Evolutionary conservation across 257 asterid species (phyloP), one percentile per base, ranked within the genome.

Genomic region (Misopates orontium): DNA sequence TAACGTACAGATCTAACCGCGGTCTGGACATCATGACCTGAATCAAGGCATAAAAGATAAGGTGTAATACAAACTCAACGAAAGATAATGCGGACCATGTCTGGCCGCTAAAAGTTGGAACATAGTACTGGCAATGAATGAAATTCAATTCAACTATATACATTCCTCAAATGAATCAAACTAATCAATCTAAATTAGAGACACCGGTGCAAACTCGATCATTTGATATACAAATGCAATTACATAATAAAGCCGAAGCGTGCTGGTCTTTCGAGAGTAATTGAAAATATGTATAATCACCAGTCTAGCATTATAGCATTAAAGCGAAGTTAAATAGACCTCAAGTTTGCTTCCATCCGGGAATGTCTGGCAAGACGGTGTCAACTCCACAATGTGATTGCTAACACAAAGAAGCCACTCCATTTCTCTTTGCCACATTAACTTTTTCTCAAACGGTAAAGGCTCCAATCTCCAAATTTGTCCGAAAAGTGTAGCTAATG

Each of bases 381-480:
- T 83, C 70, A 90, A 64, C 60, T 90, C 96, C 12, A 90, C 96
- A 76, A 90, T 81, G 75, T 90, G 88, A 79, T 90, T 89, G 48
- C 96, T 85, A 54, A 87, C 91, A 56, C 79, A 79, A 58, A 90
- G 88, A 78, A 87, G 84, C 87, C 89, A 83, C 57, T 82, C 94
- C 91, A 90, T 90, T 76, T 87, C 95, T 72, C 95, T 77, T 49
- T 89, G 70, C 97, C 97, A 90, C 91, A 82, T 85, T 53, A 62
- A 24, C 75, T 81, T 87, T 82, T 90, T 90, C 71, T 76, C 81
- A 8, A 22, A 22, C 10, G 80, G 62, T 60, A 90, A 67, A 66
- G 97, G 97, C 72, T 90, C 97, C 68, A 90, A 71, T 71, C 97
- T 85, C 94, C 97, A 90, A 56, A 90, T 74, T 84, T 90, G 94